Percentiles rank a stretch among this genome's conserved stretches.
These are phyloP conservation scores for Corinectria fuckeliana DNA, from an alignment of 2,329 filamentous ascomycete species.

Conservation along the genomic window DNA sequence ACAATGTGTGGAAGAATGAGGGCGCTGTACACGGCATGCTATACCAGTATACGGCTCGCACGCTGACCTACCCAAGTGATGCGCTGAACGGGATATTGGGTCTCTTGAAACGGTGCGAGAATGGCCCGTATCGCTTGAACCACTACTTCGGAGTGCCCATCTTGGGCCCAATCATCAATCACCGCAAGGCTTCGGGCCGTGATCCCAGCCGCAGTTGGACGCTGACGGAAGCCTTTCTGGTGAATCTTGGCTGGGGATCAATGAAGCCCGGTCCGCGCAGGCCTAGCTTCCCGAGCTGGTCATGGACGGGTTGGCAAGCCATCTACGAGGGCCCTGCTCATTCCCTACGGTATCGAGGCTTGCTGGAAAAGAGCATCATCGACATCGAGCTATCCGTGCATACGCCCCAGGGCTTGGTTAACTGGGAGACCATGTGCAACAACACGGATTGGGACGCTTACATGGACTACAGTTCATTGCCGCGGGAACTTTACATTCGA, in stretches of 20 bases:
- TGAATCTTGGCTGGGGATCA: slow-evolving; percentile 12
- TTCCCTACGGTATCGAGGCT: not conserved
- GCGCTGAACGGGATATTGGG: slow-evolving; percentile 10
- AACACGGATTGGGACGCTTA: slow-evolving; percentile 8
- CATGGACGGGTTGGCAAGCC: slow-evolving; percentile 16
- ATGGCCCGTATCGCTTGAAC: slow-evolving; percentile 14
- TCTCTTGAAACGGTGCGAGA: slow-evolving; percentile 14
- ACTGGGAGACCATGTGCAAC: slow-evolving; percentile 13
- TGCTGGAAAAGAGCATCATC: not conserved
- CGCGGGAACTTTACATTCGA: slow-evolving; percentile 9
- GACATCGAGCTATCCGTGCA: not conserved
- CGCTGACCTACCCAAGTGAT: slow-evolving; percentile 13
- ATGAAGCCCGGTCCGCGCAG: not conserved
- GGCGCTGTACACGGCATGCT: slow-evolving; percentile 8
- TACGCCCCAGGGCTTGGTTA: not conserved
- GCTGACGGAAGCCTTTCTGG: slow-evolving; percentile 10
- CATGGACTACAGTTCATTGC: not conserved
- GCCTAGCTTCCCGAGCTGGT: slow-evolving; percentile 14
- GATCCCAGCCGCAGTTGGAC: slow-evolving; percentile 10
- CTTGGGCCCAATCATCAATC: slow-evolving; percentile 10
- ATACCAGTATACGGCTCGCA: not conserved
- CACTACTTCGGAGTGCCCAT: slow-evolving; percentile 20
- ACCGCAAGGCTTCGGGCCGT: slow-evolving; percentile 8
- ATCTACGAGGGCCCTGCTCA: slow-evolving; percentile 3
- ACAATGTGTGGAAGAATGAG: slow-evolving; percentile 11